Percentiles rank a stretch among this genome's conserved stretches.
Evolutionary conservation across 106 monocot genomes (phyloP).

Genomic region (Dioscorea alata): DNA sequence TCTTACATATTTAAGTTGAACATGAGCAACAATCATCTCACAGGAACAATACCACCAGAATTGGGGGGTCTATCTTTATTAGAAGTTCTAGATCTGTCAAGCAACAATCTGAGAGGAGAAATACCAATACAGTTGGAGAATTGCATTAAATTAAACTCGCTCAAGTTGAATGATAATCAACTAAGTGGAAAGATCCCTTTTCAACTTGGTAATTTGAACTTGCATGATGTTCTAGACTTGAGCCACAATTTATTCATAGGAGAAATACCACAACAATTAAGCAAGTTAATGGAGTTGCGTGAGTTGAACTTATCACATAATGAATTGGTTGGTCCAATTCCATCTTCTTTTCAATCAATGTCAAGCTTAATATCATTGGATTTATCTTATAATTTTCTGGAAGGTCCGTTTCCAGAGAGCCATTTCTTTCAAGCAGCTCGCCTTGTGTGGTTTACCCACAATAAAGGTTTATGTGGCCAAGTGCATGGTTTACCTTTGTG

Average conservation of each 20-base stretch:
- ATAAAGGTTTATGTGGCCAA: slow-evolving; percentile 26
- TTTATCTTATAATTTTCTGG: slow-evolving; percentile 22
- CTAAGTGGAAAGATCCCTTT: slow-evolving; percentile 16
- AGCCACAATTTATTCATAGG: no score
- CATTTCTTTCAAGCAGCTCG: slow-evolving; percentile 17
- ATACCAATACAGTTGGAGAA: slow-evolving; percentile 12
- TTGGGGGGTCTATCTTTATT: no score
- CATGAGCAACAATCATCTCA: no score
- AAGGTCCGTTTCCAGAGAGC: slow-evolving; percentile 9
- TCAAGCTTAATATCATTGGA: slow-evolving; percentile 7
- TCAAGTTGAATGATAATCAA: slow-evolving; percentile 11
- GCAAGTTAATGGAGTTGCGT: no score
- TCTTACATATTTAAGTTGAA: no score
- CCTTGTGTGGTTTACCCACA: slow-evolving; percentile 7
- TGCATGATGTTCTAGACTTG: slow-evolving; percentile 4
- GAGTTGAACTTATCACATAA: slow-evolving; percentile 23
- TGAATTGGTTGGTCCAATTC: slow-evolving; percentile 14
- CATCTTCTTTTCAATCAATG: slow-evolving; percentile 13
- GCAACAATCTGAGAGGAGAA: no score
- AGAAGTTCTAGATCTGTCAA: no score
- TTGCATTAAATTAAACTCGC: background rate
- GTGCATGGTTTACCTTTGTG: slow-evolving; percentile 14
- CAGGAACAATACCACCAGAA: no score
- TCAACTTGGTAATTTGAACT: slow-evolving; percentile 15
- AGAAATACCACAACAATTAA: no score